Evolutionary conservation across 108 stramenopile species (phyloP).

Genomic region (Conticribra guillardii): DNA sequence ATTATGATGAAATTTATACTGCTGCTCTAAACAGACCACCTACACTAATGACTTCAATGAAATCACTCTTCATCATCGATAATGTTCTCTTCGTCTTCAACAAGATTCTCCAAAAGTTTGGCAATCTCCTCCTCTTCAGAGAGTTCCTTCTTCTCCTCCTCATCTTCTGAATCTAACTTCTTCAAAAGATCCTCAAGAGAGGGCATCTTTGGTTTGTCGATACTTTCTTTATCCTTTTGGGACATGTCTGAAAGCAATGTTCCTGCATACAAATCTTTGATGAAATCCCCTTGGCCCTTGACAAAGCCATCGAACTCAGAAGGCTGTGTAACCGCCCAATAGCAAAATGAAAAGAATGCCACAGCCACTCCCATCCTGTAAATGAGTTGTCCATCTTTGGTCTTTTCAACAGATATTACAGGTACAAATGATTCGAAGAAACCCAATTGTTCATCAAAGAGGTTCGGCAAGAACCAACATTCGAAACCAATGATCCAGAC

Average conservation of each 20-base stretch:
- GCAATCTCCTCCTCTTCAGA: constrained; percentile 69
- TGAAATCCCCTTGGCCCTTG: constrained; percentile 95
- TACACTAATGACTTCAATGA: neutral
- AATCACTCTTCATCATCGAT: constrained; percentile 50
- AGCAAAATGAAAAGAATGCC: constrained; percentile 93
- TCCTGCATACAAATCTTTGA: constrained; percentile 98
- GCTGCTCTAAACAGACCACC: no score
- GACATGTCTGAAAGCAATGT: constrained; percentile 96
- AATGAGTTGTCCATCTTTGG: constrained; percentile 86
- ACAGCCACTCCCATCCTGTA: constrained; percentile 92
- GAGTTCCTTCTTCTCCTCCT: constrained; percentile 64
- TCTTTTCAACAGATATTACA: constrained; percentile 82
- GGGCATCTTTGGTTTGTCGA: constrained; percentile 97
- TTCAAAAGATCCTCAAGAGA: constrained; percentile 95
- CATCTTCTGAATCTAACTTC: constrained; percentile 74
- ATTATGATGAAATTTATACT: no score
- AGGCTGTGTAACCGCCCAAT: constrained; percentile 98
- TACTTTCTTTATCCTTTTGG: constrained; percentile 94
- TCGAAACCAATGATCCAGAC: constrained; percentile 97
- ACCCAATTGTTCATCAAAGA: constrained; percentile 96
- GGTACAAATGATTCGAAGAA: constrained; percentile 97
- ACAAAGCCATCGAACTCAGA: constrained; percentile 99
- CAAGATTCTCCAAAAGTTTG: constrained; percentile 45
- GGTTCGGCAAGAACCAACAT: constrained; percentile 96
- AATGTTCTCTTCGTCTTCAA: constrained; percentile 68